Evolutionary conservation across 352 stramenopile species (phyloP), one percentile per base, ranked within the genome.

Genomic region (Plasmopara viticola): DNA sequence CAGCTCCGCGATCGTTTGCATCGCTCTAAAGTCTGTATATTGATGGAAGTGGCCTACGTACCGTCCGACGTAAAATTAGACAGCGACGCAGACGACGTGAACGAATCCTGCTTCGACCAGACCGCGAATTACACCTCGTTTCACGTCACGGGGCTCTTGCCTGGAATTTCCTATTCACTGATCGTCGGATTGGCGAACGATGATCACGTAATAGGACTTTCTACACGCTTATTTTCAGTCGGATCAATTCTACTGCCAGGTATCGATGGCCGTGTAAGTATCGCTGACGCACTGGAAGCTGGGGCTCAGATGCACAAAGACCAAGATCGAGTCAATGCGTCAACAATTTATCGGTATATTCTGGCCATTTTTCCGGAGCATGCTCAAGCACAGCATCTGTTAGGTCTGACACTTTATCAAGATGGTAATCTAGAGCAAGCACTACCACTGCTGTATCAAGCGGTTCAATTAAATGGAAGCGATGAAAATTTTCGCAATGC

Each of bases 141-240:
- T 3, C 20, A 80, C 17, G 57, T 80, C 17, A 60, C 66, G 0
- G 72, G 77, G 0, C 76, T 93, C 10, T 59, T 84, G 0, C 68
- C 79, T 0, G 79, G 78, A 0, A 56, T 78, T 12, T 58, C 51
- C 10, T 93, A 93, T 48, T 53, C 57, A 8, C 54, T 93, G 18
- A 73, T 67, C 5, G 78, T 70, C 1, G 69, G 67, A 5, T 67
- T 93, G 5, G 57, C 86, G 33, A 72, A 68, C 49, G 15, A 50
- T 39, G 73, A 68, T 17, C 66, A 70, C 20, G 62, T 88, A 39
- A 52, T 90, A 12, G 78, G 65, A 7, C 52, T 86, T 10, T 93
- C 82, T 10, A 76, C 76, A 51, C 70, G 82, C 1, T 70, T 64
- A 7, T 88, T 93, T 46, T 59, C 74, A 6, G 78, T 90, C 13